Base-by-base conservation (phyloP, 2,329 filamentous ascomycete species). In the Microdochium trichocladiopsis region DNA sequence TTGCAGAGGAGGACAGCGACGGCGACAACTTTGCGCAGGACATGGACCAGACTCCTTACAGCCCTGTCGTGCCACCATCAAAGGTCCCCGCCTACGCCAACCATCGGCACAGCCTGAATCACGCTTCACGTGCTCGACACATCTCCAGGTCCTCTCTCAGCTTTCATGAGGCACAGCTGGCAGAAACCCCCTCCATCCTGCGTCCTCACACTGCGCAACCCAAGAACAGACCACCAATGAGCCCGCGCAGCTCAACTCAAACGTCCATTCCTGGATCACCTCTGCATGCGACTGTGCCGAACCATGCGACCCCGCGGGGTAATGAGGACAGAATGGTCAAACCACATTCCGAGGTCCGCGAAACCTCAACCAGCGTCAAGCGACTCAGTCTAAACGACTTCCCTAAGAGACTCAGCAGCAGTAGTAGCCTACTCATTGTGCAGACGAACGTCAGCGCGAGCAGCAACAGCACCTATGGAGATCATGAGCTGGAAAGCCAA, bases 301-400 rank as follows among this genome's bases (percentile, higher is more conserved):
- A 56, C 24, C 57, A 47, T 53, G 61, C 25, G 47, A 56, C 14
- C 51, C 61, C 36, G 58, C 69, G 63, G 47, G 58, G 59, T 25
- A 56, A 61, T 9, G 71, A 73, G 47, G 70, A 75, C 43, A 57
- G 57, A 25, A 9, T 63, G 62, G 51, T 54, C 65, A 47, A 61
- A 60, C 51, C 61, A 62, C 48, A 25, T 25, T 6, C 14, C 11
- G 75, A 79, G 51, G 78, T 79, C 57, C 75, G 78, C 28, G 70
- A 72, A 48, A 83, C 80, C 25, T 70, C 69, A 41, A 77, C 76
- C 11, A 82, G 77, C 62, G 68, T 69, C 48, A 84, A 83, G 69
- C 73, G 79, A 54, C 72, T 82, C 52, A 83, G 78, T 68, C 82
- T 85, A 57, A 78, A 74, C 58, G 82, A 86, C 51, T 81, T 83